Conservation (phyloP, 805 yeast genomes). For the Teunomyces kruisii region DNA sequence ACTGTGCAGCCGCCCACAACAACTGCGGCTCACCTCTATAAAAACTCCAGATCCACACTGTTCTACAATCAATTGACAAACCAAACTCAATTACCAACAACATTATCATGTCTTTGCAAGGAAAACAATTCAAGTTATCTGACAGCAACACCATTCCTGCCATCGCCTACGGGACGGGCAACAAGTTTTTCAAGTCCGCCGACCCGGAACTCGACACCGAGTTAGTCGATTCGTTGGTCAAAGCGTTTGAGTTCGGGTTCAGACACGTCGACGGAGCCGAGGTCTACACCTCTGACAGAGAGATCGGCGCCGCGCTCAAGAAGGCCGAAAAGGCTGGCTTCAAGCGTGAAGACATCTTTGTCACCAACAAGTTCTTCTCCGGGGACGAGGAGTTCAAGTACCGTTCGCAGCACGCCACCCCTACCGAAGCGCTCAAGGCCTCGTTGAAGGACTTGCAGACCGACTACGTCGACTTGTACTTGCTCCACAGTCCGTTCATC, state of each 20-base stretch:
- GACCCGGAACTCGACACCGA: conserved; percentile 24
- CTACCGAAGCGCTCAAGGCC: conserved; percentile 39
- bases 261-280: conserved; percentile 69
- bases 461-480: conserved; percentile 53
- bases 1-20: no score
- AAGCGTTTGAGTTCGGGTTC: conserved; percentile 54
- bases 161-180: conserved; percentile 46
- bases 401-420: conserved; percentile 18
- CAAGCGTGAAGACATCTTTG: conserved; percentile 46
- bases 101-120: conserved; percentile 19
- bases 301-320: conserved; percentile 53
- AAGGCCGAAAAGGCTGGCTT: conserved; percentile 37
- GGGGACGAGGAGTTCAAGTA: conserved; percentile 15
- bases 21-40: no score
- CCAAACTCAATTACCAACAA: background rate
- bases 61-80: no score
- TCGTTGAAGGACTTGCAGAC: conserved; percentile 39
- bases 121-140: conserved; percentile 26
- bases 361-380: conserved; percentile 57
- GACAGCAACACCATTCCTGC: conserved; percentile 42
- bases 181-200: conserved; percentile 41
- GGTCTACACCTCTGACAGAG: conserved; percentile 55
- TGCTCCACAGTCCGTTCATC: conserved; percentile 48
- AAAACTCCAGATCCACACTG: no score
- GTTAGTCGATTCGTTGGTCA: conserved; percentile 44